These are phyloP conservation scores for Solanum medicagineum DNA, from an alignment of 257 asterid species.

Conservation along the genomic window DNA sequence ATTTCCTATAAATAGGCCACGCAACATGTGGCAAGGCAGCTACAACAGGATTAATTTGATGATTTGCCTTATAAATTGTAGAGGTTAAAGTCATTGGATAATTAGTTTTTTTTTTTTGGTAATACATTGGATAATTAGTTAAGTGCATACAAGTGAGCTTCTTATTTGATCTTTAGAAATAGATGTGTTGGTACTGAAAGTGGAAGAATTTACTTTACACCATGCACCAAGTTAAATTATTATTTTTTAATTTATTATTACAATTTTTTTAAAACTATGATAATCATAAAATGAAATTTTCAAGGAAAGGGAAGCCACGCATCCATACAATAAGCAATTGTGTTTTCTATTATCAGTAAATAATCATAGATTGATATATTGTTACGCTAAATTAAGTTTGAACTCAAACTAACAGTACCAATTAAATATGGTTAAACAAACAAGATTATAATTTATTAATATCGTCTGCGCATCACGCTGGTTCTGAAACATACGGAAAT, in stretches of 20 bases:
- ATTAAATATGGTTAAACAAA: not conserved
- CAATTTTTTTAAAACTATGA: too few relatives aligned
- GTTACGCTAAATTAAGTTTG: not conserved
- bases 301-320: not conserved
- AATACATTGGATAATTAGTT: not conserved
- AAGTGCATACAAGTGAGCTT: not conserved
- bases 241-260: not conserved
- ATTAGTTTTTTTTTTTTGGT: not conserved
- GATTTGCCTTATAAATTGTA: not conserved
- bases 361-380: not conserved
- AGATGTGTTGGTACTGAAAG: not conserved
- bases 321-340: not conserved
- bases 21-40: not conserved
- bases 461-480: not conserved
- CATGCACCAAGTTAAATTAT: not conserved
- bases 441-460: not conserved
- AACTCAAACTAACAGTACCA: not conserved
- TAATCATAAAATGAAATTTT: too few relatives aligned
- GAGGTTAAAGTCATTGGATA: not conserved
- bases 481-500: not conserved
- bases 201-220: not conserved
- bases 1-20: not conserved
- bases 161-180: not conserved
- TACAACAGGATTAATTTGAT: not conserved
- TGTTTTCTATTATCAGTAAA: not conserved